Conservation (phyloP, 345 rosid genomes). For the Gossypium ekmanianum region DNA sequence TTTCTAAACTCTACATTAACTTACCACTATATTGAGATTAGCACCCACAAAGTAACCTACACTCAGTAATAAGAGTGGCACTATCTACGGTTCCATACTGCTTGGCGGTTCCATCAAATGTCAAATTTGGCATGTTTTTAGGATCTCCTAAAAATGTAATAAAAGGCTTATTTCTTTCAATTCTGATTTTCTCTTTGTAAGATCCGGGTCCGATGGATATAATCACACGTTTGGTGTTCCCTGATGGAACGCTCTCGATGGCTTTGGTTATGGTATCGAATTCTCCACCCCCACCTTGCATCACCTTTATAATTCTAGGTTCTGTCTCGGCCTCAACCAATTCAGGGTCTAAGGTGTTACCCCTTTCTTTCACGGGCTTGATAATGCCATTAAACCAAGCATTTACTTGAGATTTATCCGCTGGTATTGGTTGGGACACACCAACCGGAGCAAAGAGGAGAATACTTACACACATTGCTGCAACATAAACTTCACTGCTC, state of each 20-base stretch:
- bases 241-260: too few relatives aligned
- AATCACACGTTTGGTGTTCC: neutral
- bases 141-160: slow-evolving; percentile 56
- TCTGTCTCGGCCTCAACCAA: slow-evolving; percentile 24
- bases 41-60: slow-evolving; percentile 62
- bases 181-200: slow-evolving; percentile 55
- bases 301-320: too few relatives aligned
- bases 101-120: slow-evolving; percentile 39
- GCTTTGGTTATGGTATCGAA: too few relatives aligned
- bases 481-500: neutral
- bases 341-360: slow-evolving; percentile 29
- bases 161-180: slow-evolving; percentile 46
- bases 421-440: neutral
- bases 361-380: slow-evolving; percentile 13
- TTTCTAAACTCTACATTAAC: too few relatives aligned
- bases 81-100: slow-evolving; percentile 60
- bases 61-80: slow-evolving; percentile 48
- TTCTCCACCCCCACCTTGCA: too few relatives aligned
- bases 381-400: neutral
- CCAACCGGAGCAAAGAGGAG: neutral
- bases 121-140: slow-evolving; percentile 30
- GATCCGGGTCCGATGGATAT: slow-evolving; percentile 46
- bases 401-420: neutral
- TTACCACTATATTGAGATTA: slow-evolving; percentile 28
- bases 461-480: neutral